phyloP scores from a whole-genome alignment of 2,329 filamentous ascomycete species.

The Sphaerulina musiva region DNA sequence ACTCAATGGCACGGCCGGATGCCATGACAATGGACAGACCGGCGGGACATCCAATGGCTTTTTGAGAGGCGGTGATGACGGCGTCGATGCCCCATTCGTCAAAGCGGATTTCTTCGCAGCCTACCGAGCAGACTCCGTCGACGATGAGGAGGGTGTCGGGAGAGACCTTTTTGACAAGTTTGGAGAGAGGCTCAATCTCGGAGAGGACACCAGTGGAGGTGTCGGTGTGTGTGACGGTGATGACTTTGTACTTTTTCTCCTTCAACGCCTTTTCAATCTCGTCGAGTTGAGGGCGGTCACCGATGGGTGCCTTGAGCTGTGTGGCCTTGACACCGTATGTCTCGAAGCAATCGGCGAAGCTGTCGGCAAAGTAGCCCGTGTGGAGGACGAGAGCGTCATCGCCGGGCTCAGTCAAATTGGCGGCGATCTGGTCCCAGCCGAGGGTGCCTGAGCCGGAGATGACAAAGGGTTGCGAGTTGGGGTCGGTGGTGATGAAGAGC shows the following conservation, averaged over 20 bases:
- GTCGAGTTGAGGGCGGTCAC: slow-evolving; percentile 74
- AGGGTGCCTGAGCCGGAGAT: slow-evolving; percentile 91
- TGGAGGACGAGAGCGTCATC: slow-evolving; percentile 90
- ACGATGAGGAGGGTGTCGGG: slow-evolving; percentile 88
- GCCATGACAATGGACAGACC: slow-evolving; percentile 92
- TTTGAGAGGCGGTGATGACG: slow-evolving; percentile 90
- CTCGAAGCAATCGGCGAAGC: slow-evolving; percentile 84
- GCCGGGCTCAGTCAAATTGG: slow-evolving; percentile 81
- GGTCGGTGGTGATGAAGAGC: slow-evolving; percentile 84
- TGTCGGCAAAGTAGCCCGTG: slow-evolving; percentile 95
- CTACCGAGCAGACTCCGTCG: slow-evolving; percentile 95
- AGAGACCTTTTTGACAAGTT: slow-evolving; percentile 76
- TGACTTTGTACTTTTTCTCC: slow-evolving; percentile 85
- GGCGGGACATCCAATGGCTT: slow-evolving; percentile 92
- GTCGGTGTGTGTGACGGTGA: slow-evolving; percentile 95
- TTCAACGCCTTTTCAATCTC: slow-evolving; percentile 84
- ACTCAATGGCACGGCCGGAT: slow-evolving; percentile 77
- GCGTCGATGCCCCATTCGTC: slow-evolving; percentile 91
- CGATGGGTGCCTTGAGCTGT: slow-evolving; percentile 82
- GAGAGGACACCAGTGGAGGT: slow-evolving; percentile 94
- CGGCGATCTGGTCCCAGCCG: slow-evolving; percentile 93
- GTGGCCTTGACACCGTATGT: slow-evolving; percentile 87
- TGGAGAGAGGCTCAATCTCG: slow-evolving; percentile 76
- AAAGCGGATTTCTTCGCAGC: slow-evolving; percentile 90
- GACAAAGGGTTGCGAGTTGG: slow-evolving; percentile 81